A percentile compares a stretch with the other conserved stretches of the same genome.
These are phyloP conservation scores for Aspergillus panamensis DNA, from an alignment of 495 filamentous ascomycete genomes.

Conservation along the genomic window DNA sequence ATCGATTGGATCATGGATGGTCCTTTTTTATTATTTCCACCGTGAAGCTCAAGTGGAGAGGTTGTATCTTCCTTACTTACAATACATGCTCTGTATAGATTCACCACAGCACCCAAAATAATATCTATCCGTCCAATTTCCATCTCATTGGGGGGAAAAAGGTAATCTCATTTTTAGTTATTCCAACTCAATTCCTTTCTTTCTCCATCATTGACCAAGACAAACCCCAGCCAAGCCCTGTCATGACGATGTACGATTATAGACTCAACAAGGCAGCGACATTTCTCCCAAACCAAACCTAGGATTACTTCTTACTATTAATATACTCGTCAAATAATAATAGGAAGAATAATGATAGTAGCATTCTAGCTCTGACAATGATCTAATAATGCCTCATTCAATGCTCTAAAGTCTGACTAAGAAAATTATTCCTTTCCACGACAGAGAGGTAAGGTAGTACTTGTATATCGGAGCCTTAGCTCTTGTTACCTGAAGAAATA, in stretches of 20 bases:
- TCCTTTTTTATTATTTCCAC: not conserved
- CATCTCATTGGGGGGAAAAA: no score
- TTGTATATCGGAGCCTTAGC: no score
- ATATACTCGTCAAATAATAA: no score
- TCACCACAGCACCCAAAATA: not conserved
- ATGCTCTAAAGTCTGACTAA: not conserved
- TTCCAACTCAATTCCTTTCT: no score
- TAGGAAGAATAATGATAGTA: not conserved
- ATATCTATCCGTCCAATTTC: no score
- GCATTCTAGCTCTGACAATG: not conserved
- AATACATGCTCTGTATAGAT: not conserved
- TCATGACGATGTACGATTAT: constrained; percentile 14
- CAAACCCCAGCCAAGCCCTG: not conserved
- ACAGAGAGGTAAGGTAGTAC: no score
- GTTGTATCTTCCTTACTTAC: not conserved
- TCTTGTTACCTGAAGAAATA: no score
- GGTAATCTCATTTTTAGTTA: no score
- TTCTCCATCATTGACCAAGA: no score
- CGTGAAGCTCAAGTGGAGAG: not conserved
- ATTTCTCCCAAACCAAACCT: not conserved
- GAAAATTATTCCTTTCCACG: no score
- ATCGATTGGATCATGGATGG: not conserved
- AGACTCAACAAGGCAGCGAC: constrained; percentile 12
- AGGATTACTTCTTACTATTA: no score
- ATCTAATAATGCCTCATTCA: not conserved